Percentiles rank a stretch among this genome's conserved stretches.
phyloP scores from a whole-genome alignment of 805 yeast species.

The Blastobotrys peoriensis region DNA sequence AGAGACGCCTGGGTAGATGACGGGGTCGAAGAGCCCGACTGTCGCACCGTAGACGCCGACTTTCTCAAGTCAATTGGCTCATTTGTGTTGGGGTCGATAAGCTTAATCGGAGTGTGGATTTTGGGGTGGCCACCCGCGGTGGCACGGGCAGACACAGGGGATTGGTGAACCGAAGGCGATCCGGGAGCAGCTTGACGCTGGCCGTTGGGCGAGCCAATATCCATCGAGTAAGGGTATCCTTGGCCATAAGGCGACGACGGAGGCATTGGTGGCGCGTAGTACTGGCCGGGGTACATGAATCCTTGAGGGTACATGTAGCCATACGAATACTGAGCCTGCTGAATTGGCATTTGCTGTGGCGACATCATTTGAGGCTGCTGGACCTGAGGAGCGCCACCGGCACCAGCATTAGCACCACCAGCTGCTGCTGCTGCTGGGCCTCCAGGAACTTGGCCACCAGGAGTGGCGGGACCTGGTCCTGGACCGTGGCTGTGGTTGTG shows the following conservation, averaged over 20 bases:
- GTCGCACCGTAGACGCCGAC: background rate
- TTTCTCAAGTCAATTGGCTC: slow-evolving; percentile 20
- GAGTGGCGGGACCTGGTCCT: slow-evolving; percentile 4
- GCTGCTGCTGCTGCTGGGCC: slow-evolving; percentile 2
- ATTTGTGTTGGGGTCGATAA: slow-evolving; percentile 23
- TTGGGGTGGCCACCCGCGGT: slow-evolving; percentile 1
- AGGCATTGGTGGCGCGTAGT: slow-evolving; percentile 5
- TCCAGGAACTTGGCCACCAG: too few relatives aligned
- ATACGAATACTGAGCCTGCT: slow-evolving; percentile 1
- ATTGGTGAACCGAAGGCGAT: slow-evolving; percentile 5
- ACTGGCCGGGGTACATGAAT: background rate
- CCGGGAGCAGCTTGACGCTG: slow-evolving; percentile 1
- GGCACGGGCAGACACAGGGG: slow-evolving; percentile 1
- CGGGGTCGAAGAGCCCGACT: background rate
- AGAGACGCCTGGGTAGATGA: slow-evolving; percentile 5
- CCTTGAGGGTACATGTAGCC: slow-evolving; percentile 1
- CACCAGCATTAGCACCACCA: background rate
- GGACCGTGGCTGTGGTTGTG: background rate
- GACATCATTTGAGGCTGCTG: background rate
- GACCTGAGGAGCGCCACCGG: too few relatives aligned
- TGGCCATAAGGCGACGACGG: slow-evolving; percentile 5
- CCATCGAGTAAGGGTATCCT: background rate
- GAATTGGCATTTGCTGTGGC: slow-evolving; percentile 3
- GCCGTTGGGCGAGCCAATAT: slow-evolving; percentile 1
- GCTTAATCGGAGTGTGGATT: slow-evolving; percentile 21